These are phyloP conservation scores for Ascochyta clinopodiicola DNA, from an alignment of 2,329 filamentous ascomycete species.

Conservation along the genomic window DNA sequence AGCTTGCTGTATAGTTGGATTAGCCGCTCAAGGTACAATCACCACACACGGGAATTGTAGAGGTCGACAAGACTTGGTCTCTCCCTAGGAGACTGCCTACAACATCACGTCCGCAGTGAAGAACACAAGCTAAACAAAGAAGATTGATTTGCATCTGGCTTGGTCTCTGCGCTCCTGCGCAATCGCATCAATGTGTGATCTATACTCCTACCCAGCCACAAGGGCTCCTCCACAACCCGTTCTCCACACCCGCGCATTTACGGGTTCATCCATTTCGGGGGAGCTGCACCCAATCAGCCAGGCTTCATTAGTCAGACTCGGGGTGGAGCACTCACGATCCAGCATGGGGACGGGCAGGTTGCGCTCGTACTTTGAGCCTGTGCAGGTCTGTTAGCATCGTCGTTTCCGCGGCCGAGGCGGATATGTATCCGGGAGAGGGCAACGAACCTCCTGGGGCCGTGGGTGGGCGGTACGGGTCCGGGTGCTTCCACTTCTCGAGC, in stretches of 20 bases:
- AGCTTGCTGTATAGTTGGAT: too few relatives aligned
- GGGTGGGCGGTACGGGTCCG: slow-evolving; percentile 87
- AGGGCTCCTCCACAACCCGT: slow-evolving; percentile 11
- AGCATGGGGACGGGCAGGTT: slow-evolving; percentile 83
- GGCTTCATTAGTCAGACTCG: slow-evolving; percentile 2
- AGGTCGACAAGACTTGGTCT: too few relatives aligned
- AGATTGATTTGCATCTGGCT: slow-evolving; percentile 13
- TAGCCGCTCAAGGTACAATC: too few relatives aligned
- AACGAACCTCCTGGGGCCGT: slow-evolving; percentile 87
- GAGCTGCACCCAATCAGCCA: slow-evolving; percentile 36
- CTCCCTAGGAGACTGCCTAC: too few relatives aligned
- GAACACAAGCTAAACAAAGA: slow-evolving; percentile 7
- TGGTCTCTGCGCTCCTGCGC: slow-evolving; percentile 9
- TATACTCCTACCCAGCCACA: slow-evolving; percentile 20
- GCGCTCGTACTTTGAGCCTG: slow-evolving; percentile 94
- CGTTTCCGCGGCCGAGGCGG: slow-evolving; percentile 29
- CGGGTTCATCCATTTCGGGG: slow-evolving; percentile 45
- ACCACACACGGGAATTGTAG: too few relatives aligned
- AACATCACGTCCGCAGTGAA: too few relatives aligned
- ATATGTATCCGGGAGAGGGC: slow-evolving; percentile 26
- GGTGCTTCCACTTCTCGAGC: slow-evolving; percentile 94
- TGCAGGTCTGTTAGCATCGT: slow-evolving; percentile 23
- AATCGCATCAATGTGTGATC: slow-evolving; percentile 15
- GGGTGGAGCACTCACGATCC: slow-evolving; percentile 69
- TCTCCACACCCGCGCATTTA: slow-evolving; percentile 24